These are phyloP conservation scores for Eucalyptus erythrocorys DNA, from an alignment of 345 rosid genomes.

Conservation along the genomic window DNA sequence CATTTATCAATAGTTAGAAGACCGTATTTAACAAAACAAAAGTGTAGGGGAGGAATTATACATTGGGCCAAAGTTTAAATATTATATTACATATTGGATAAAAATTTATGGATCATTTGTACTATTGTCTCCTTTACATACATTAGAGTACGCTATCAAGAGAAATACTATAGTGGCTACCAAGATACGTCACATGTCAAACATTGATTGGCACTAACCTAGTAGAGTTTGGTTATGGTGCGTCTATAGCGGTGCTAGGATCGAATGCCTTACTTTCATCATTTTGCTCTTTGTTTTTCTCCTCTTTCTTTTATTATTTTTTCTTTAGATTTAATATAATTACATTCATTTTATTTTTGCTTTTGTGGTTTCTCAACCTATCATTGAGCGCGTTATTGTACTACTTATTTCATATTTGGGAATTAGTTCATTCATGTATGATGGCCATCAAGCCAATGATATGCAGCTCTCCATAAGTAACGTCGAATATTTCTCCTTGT, in stretches of 20 bases:
- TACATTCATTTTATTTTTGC: not conserved
- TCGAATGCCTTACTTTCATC: not conserved
- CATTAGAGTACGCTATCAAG: too few relatives aligned
- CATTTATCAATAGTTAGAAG: too few relatives aligned
- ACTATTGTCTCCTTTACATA: too few relatives aligned
- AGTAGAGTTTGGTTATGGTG: not conserved
- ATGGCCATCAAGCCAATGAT: not conserved
- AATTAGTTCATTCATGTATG: not conserved
- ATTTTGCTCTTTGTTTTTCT: not conserved
- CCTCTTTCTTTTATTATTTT: not conserved
- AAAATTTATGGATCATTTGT: too few relatives aligned
- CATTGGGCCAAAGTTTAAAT: too few relatives aligned
- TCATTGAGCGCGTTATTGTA: not conserved
- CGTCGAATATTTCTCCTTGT: not conserved
- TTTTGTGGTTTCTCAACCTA: not conserved
- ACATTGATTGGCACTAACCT: too few relatives aligned
- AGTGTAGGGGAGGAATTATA: too few relatives aligned
- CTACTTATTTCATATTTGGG: not conserved
- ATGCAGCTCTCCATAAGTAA: not conserved
- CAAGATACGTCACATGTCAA: too few relatives aligned
- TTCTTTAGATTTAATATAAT: not conserved
- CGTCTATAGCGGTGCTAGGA: not conserved
- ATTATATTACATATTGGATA: too few relatives aligned
- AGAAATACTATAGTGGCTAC: rapidly evolving
- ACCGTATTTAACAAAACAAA: too few relatives aligned